Evolutionary conservation across 805 yeast genomes (phyloP), one percentile per base, ranked within the genome.

Genomic region (Vanderwaltozyma yarrowii): DNA sequence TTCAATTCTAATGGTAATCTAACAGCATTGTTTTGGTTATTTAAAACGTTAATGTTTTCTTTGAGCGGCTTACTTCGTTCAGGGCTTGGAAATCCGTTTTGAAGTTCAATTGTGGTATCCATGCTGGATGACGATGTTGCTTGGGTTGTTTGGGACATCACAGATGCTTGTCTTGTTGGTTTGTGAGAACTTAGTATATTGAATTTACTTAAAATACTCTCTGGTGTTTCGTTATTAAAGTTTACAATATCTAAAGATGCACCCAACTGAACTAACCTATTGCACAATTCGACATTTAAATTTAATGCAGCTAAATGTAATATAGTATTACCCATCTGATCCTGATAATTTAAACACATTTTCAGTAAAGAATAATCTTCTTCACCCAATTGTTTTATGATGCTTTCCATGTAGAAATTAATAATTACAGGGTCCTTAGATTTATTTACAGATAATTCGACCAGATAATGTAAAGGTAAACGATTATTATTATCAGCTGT

Each of bases 321-420:
- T 6, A 94, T 85, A 0, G 96, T 85, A 48, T 87, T 85, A 4
- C 96, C 96, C 43, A 76, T 70, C 17, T 67, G 69, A 58, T 92
- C 97, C 52, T 76, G 84, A 49, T 79, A 87, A 52, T 85, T 82
- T 21, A 81, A 54, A 30, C 81, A 64, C 45, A 78, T 73, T 35
- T 73, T 71, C 31, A 78, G 67, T 35, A 76, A 49, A 16, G 67
- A 62, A 35, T 63, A 63, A 35, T 66, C 64, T 3, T 58, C 63
- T 21, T 56, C 47, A 13, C 45, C 53, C 33, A 75, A 52, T 43
- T 64, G 67, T 33, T 65, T 63, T 31, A 76, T 53, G 19, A 76
- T 69, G 1, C 64, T 56, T 33, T 67, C 69, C 41, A 80, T 57
- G 48, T 82, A 82, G 45, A 76, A 78, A 41, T 64, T 56, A 19